Base-by-base conservation (phyloP, 345 rosid genomes). In the Gossypium rotundifolium region DNA sequence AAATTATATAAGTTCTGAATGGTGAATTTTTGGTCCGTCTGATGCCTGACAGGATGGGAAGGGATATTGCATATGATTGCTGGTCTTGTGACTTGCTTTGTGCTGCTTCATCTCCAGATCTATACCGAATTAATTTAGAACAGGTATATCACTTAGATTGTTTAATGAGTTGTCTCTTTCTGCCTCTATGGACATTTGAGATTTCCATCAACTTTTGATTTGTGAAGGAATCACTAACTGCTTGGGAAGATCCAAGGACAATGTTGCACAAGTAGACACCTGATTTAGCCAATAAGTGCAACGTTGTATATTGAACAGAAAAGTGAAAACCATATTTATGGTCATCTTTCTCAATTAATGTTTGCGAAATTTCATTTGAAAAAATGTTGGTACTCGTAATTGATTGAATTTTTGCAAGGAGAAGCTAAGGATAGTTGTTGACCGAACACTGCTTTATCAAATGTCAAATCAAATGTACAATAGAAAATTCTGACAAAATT, bases 81-180 rank as follows among this genome's bases (percentile, higher is more conserved):
- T 91, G 98, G 97, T 88, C 99, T 29, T 95, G 97, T 85, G 99
- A 95, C 89, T 85, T 95, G 82, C 87, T 95, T 71, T 95, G 99
- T 76, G 98, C 98, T 80, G 98, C 98, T 68, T 93, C 97, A n/a
- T 93, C 98, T 53, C 89, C 99, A 69, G 97, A 93, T 79, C 59
- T 93, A n/a, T 95, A 91, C 80, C 81, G 99, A 76, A 90, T 95
- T 75, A 95, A 95, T 84, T 84, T 95, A 78, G 97, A 95, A 68
- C 94, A 95, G 98, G 99, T 93, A 64, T 4, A 22, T 11, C 54
- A 49, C 3, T 76, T 42, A 69, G 72, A 27, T 27, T 17, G 22
- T 69, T 49, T 69, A 40, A 20, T 40, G 20, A 14, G 48, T 63
- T 68, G 20, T 20, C 38, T 70, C 49, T 42, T 62, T 33, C 40